Percentiles rank a stretch among this genome's conserved stretches.
Evolutionary conservation across 2,329 filamentous ascomycete genomes (phyloP).

Genomic region (Calcarisporium arbuscula): DNA sequence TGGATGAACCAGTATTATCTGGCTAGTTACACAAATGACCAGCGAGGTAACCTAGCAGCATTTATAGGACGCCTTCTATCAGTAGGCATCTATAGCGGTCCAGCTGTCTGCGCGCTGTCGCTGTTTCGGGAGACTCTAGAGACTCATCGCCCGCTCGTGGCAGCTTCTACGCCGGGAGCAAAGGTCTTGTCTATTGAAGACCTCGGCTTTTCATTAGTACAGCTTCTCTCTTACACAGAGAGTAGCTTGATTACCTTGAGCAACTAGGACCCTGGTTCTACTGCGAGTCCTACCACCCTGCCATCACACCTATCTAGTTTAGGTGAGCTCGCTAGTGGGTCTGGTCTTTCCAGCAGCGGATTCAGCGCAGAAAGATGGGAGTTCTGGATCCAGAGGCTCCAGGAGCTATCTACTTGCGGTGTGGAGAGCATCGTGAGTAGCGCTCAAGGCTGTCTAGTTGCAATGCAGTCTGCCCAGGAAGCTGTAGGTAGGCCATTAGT

Average conservation of each 20-base stretch:
- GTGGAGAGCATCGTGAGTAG: background rate
- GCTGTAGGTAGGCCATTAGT: conserved; percentile 1
- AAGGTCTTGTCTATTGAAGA: background rate
- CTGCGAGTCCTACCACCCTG: background rate
- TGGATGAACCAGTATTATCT: conserved; percentile 4
- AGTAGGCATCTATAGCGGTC: too few species aligned
- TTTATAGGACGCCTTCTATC: too few species aligned
- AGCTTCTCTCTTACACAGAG: conserved; percentile 1
- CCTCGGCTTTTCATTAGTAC: background rate
- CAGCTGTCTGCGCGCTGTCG: background rate
- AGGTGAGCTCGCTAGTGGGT: background rate
- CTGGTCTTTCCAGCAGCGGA: background rate
- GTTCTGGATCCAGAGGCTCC: conserved; percentile 5
- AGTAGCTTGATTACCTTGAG: conserved; percentile 1
- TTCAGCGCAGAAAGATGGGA: conserved; percentile 2
- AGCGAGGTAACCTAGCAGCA: too few species aligned
- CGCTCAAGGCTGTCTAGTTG: background rate
- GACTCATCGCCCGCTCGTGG: background rate
- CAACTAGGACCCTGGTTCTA: background rate
- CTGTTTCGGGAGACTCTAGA: conserved; percentile 4
- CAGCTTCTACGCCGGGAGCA: background rate
- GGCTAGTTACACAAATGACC: background rate
- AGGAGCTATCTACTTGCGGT: conserved; percentile 2
- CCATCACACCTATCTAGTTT: background rate
- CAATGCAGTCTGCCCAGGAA: background rate